phyloP scores from a whole-genome alignment of 495 filamentous ascomycete species.

The Thermochaetoides thermophila region DNA sequence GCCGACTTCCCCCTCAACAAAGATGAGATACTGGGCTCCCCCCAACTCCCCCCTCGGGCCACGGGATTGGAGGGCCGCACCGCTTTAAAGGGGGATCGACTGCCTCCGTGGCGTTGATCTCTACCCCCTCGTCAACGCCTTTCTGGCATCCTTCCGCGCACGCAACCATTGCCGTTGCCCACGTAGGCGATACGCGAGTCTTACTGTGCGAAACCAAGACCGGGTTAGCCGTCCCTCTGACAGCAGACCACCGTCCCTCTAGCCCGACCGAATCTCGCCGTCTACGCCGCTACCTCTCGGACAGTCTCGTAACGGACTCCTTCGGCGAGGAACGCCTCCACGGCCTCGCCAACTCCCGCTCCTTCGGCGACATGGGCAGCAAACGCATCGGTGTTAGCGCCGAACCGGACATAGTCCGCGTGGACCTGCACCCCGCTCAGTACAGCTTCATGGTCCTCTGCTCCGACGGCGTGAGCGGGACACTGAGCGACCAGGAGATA shows the following conservation, averaged over 20 bases:
- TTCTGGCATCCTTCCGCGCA: constrained; percentile 88
- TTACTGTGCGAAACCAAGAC: constrained; percentile 70
- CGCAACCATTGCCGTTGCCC: constrained; percentile 70
- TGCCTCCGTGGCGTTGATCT: constrained; percentile 75
- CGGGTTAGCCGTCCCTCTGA: constrained; percentile 64
- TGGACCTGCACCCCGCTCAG: constrained; percentile 65
- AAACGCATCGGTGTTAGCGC: constrained; percentile 90
- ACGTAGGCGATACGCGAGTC: constrained; percentile 86
- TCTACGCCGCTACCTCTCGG: constrained; percentile 56
- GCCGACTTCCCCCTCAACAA: constrained; percentile 65
- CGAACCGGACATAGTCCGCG: constrained; percentile 68
- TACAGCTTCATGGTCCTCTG: constrained; percentile 80
- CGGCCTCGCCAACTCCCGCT: constrained; percentile 82
- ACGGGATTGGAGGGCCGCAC: constrained; percentile 49
- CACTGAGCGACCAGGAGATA: constrained; percentile 78
- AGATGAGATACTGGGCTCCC: constrained; percentile 60
- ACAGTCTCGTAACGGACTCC: constrained; percentile 78
- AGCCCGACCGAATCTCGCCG: constrained; percentile 67
- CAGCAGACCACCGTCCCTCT: constrained; percentile 82
- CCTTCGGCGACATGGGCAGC: constrained; percentile 80
- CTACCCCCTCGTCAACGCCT: constrained; percentile 75
- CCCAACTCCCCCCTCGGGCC: constrained; percentile 38
- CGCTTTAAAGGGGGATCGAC: constrained; percentile 89
- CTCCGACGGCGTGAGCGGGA: constrained; percentile 74
- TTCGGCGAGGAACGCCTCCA: constrained; percentile 95